phyloP scores from a whole-genome alignment of 768 basidiomycete species.

The Hypholoma sublateritium region DNA sequence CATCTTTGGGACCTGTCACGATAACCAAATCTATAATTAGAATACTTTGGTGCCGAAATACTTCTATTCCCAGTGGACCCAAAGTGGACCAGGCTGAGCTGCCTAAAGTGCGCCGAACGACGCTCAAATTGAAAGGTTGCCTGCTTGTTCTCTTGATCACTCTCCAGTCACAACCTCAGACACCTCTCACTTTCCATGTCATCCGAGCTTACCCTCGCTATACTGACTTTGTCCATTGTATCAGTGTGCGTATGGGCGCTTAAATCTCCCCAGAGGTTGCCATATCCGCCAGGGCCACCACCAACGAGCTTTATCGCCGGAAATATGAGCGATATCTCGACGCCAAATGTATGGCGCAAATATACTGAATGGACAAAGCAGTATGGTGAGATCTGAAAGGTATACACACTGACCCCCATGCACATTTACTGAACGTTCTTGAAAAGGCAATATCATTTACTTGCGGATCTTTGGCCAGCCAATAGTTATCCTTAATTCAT shows the following conservation, averaged over 20 bases:
- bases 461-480: neutral
- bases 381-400: neutral
- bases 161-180: no score
- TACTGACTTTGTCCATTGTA: neutral
- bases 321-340: neutral
- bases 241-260: neutral
- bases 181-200: no score
- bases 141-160: no score
- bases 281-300: neutral
- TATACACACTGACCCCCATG: neutral
- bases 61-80: no score
- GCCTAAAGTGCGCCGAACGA: no score
- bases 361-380: neutral
- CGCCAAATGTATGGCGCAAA: neutral
- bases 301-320: neutral
- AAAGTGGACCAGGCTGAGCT: no score
- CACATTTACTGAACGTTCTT: no score
- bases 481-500: conserved; percentile 2
- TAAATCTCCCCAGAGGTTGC: neutral
- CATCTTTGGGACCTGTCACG: no score
- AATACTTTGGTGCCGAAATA: no score
- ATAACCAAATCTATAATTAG: no score
- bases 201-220: neutral
- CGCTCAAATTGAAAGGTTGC: no score
- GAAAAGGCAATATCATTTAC: neutral